Evolutionary conservation across 2,329 filamentous ascomycete species (phyloP).

Genomic region (Fusarium setosum): DNA sequence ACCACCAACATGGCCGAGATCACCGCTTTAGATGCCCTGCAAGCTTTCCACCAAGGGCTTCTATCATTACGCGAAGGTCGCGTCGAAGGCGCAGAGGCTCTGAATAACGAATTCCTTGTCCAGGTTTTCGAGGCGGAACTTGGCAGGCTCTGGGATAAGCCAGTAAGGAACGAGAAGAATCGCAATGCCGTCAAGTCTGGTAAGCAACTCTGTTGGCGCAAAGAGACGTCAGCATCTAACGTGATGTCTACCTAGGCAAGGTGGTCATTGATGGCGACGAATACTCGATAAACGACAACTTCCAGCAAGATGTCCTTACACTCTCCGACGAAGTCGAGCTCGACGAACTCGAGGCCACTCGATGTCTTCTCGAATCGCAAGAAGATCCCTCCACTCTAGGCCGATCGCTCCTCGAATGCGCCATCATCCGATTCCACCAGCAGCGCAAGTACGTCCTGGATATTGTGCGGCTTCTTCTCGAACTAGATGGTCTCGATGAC

Average conservation of each 20-base stretch:
- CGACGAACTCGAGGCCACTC: slow-evolving; percentile 87
- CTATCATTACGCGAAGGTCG: slow-evolving; percentile 79
- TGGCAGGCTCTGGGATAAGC: slow-evolving; percentile 79
- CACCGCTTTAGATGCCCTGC: slow-evolving; percentile 79
- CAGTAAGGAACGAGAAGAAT: slow-evolving; percentile 78
- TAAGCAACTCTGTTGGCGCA: slow-evolving; percentile 49
- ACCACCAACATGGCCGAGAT: slow-evolving; percentile 75
- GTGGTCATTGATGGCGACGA: slow-evolving; percentile 78
- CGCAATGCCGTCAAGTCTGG: slow-evolving; percentile 77
- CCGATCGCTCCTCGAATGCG: slow-evolving; percentile 79
- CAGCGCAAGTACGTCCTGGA: slow-evolving; percentile 86
- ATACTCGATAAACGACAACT: slow-evolving; percentile 86
- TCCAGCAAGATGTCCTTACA: slow-evolving; percentile 83
- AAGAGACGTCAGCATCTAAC: slow-evolving; percentile 21
- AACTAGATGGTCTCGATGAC: slow-evolving; percentile 67
- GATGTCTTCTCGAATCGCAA: slow-evolving; percentile 79
- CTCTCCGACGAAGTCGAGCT: slow-evolving; percentile 90
- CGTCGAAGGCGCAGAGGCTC: slow-evolving; percentile 68
- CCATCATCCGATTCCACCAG: slow-evolving; percentile 89
- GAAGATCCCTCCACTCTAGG: slow-evolving; percentile 76
- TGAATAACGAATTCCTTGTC: slow-evolving; percentile 77
- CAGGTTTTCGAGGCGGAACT: slow-evolving; percentile 79
- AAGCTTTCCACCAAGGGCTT: slow-evolving; percentile 88
- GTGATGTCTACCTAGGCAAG: slow-evolving; percentile 69
- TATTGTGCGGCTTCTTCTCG: slow-evolving; percentile 82